Percentiles rank a stretch among this genome's conserved stretches.
Conservation (phyloP, 202 grass and related monocot genomes). For the Thinopyrum obtusiflorum region DNA sequence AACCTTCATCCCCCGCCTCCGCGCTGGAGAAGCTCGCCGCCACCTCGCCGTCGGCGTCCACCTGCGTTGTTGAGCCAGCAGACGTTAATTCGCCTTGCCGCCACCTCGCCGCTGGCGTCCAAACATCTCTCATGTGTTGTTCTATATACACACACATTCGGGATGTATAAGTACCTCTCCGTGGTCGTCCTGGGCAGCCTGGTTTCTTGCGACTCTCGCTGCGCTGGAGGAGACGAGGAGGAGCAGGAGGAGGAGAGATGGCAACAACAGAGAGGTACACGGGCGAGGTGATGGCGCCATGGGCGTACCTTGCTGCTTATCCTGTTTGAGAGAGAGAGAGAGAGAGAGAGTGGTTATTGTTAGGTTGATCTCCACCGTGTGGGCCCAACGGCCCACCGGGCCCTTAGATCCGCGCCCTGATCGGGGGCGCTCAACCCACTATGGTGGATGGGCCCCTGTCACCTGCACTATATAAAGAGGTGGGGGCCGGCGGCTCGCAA, state of each 20-base stretch:
- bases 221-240: neutral
- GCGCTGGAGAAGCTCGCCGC: neutral
- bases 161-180: neutral
- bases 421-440: too few species aligned
- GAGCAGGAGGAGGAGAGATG: conserved; percentile 22
- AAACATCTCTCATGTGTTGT: neutral
- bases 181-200: neutral
- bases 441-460: too few species aligned
- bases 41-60: neutral
- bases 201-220: neutral
- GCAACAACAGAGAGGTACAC: neutral
- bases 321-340: neutral
- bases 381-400: too few species aligned
- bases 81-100: neutral
- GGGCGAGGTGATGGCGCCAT: conserved; percentile 28
- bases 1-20: neutral
- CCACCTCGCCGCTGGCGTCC: too few species aligned
- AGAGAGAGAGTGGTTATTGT: neutral
- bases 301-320: neutral
- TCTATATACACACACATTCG: neutral
- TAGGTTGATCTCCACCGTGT: too few species aligned
- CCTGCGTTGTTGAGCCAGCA: neutral
- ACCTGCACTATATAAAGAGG: too few species aligned
- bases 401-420: too few species aligned
- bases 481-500: too few species aligned